Percentiles rank a stretch among this genome's conserved stretches.
Evolutionary conservation across 2,329 filamentous ascomycete genomes (phyloP).

Genomic region (Alternaria sp.): DNA sequence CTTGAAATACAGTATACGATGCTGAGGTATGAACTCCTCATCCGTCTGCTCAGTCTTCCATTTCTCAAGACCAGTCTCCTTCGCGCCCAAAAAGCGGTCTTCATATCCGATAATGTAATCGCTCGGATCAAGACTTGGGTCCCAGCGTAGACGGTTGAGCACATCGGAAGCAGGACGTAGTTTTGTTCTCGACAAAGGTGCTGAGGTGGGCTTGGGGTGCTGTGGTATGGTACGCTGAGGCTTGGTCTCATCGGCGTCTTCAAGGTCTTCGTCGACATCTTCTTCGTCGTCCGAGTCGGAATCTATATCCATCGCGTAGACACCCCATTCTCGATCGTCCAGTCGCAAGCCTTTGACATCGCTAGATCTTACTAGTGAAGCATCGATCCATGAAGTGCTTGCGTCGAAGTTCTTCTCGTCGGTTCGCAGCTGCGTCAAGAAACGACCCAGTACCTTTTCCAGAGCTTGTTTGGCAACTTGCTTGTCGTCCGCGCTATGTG

Average conservation of each 20-base stretch:
- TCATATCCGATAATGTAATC: conserved; percentile 61
- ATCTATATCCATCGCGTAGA: conserved; percentile 53
- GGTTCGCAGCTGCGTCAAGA: conserved; percentile 42
- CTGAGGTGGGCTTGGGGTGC: conserved; percentile 20
- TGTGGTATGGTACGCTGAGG: conserved; percentile 23
- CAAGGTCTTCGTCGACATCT: conserved; percentile 18
- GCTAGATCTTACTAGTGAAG: conserved; percentile 36
- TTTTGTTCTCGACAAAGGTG: conserved; percentile 35
- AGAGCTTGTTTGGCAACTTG: conserved; percentile 55
- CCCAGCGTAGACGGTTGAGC: conserved; percentile 59
- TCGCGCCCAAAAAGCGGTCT: conserved; percentile 59
- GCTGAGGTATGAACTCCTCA: conserved; percentile 63
- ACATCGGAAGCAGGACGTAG: conserved; percentile 52
- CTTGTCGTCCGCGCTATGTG: conserved; percentile 45
- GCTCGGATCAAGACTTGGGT: conserved; percentile 51
- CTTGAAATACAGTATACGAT: conserved; percentile 60
- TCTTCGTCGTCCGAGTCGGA: conserved; percentile 47
- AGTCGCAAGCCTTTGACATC: conserved; percentile 51
- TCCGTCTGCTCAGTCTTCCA: conserved; percentile 62
- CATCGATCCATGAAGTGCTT: conserved; percentile 43
- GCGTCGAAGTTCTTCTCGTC: conserved; percentile 47
- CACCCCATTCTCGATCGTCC: conserved; percentile 59
- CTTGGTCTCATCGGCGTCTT: conserved; percentile 11
- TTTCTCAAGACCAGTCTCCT: conserved; percentile 55
- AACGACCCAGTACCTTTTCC: conserved; percentile 41